Evolutionary conservation across 2,329 filamentous ascomycete species (phyloP).

Genomic region (Fonsecaea nubica): DNA sequence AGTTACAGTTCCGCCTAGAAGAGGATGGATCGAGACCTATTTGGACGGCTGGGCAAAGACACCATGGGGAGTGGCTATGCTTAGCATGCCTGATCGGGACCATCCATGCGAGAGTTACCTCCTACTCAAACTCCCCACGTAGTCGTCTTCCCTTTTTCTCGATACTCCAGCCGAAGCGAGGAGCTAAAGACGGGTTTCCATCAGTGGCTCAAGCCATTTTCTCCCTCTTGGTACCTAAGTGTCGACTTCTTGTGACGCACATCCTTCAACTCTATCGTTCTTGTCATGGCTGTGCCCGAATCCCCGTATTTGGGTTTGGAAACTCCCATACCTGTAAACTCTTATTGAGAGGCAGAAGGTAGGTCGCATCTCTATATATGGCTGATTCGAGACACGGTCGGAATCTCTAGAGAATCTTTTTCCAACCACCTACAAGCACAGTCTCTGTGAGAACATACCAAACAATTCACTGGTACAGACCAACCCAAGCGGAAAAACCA

Average conservation of each 20-base stretch:
- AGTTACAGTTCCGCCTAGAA: too few species aligned
- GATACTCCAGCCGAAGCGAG: slow-evolving; percentile 1
- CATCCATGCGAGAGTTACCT: not conserved
- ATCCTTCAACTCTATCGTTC: not conserved
- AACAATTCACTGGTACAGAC: not conserved
- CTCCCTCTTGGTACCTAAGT: not conserved
- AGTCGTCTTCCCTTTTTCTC: not conserved
- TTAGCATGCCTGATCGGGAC: not conserved
- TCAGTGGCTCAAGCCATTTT: not conserved
- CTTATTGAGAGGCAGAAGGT: not conserved
- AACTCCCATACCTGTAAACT: not conserved
- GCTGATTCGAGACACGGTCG: not conserved
- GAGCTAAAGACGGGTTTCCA: not conserved
- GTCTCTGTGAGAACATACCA: not conserved
- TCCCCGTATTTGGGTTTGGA: not conserved
- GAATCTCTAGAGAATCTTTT: not conserved
- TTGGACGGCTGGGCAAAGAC: too few species aligned
- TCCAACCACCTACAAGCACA: not conserved
- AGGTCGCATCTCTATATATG: not conserved
- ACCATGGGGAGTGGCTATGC: too few species aligned
- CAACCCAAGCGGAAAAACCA: not conserved
- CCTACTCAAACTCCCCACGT: not conserved
- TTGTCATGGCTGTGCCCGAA: not conserved
- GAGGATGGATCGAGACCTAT: too few species aligned
- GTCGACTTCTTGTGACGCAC: not conserved